Base-by-base conservation (phyloP, 257 asterid genomes). In the Jasminum sambac region DNA sequence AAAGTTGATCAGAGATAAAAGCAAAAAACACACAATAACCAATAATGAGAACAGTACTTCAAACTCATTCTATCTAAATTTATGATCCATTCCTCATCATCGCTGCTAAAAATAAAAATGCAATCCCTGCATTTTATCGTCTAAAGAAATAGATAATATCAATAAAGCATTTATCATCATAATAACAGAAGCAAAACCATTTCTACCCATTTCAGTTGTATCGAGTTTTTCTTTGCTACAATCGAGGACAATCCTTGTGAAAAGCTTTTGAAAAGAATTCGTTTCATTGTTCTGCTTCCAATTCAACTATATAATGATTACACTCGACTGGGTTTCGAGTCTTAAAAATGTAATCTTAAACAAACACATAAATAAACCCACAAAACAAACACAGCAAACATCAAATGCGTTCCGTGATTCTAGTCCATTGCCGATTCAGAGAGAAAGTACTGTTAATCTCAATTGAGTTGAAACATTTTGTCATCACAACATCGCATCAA, bases 391-490 rank as follows among this genome's bases (percentile, higher is more conserved):
- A 14, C 34, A 23, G 19, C 11, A 38, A 58, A 37, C 36, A 7
- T 36, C 64, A 68, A 39, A 43, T 43, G 73, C 66, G 76, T 30
- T 69, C 59, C 38, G 24, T 21, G 61, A 24, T 71, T 43, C 14
- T 55, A 42, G 58, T 41, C 58, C 23, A 2, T 70, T 11, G 61
- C 16, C 43, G 23, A 23, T 68, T 48, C 25, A 21, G 67, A 69
- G 42, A 41, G 42, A 25, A 19, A 63, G 52, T 42, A 50, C 43
- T 6, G 46, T 24, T 42, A 43, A 68, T 63, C 48, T 36, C 21
- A 77, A 43, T 55, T 44, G 74, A 73, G 76, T 69, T 59, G 57
- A 40, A 57, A 40, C 38, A 64, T 58, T 44, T 30, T 44, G 17
- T 57, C 19, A 36, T 19, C 12, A 52, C 66, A 43, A 71, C 64